Conservation (phyloP, 1,139 yeast genomes). For the Yamadazyma friedrichii region DNA sequence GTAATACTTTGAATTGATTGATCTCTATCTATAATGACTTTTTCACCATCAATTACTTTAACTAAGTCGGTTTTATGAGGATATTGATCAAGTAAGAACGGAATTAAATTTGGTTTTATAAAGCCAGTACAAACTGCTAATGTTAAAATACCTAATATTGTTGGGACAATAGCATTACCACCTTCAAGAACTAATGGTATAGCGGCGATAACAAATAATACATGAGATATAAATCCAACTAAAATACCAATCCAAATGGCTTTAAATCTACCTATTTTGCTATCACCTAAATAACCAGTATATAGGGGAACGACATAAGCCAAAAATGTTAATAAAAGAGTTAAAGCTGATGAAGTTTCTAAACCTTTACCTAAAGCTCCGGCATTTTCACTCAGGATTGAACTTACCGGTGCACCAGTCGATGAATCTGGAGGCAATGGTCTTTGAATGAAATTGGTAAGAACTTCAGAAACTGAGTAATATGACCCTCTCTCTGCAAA, state of each 20-base stretch:
- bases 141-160: slow-evolving; percentile 34
- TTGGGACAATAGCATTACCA: slow-evolving; percentile 35
- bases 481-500: too few species aligned
- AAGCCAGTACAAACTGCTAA: slow-evolving; percentile 48
- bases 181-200: slow-evolving; percentile 35
- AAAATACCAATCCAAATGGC: slow-evolving; percentile 27
- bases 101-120: slow-evolving; percentile 51
- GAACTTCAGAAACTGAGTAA: too few species aligned
- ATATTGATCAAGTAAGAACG: slow-evolving; percentile 53
- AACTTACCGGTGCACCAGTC: too few species aligned
- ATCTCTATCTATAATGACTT: slow-evolving; percentile 69
- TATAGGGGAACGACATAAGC: too few species aligned
- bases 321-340: too few species aligned
- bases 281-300: too few species aligned
- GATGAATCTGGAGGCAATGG: too few species aligned
- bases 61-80: slow-evolving; percentile 56
- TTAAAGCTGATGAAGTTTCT: too few species aligned
- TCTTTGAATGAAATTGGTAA: too few species aligned
- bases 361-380: too few species aligned
- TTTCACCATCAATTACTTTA: slow-evolving; percentile 60
- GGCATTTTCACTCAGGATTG: too few species aligned
- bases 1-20: slow-evolving; percentile 74
- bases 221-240: slow-evolving; percentile 38
- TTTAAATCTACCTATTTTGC: too few species aligned
- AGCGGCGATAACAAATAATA: slow-evolving; percentile 41